A percentile compares a stretch with the other conserved stretches of the same genome.
Conservation (phyloP, 2,329 filamentous ascomycete genomes). For the Fusarium tjaetaba region DNA sequence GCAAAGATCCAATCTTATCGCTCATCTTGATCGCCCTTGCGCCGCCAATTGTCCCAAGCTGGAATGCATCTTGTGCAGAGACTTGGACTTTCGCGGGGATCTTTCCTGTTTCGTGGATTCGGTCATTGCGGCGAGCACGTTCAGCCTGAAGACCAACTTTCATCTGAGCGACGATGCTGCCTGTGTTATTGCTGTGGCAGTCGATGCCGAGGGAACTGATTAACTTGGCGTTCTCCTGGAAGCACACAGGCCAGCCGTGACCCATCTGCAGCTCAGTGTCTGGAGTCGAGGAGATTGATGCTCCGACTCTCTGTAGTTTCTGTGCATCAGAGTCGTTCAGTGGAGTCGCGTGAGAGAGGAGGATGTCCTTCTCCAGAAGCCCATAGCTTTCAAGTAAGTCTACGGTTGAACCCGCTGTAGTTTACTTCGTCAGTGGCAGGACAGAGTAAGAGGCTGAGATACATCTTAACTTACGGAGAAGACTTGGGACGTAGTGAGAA, state of each 20-base stretch:
- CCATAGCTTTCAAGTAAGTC: background rate
- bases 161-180: constrained; percentile 2
- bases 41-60: background rate
- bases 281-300: background rate
- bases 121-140: background rate
- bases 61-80: background rate
- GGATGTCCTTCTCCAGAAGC: background rate
- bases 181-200: constrained; percentile 9
- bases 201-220: constrained; percentile 2
- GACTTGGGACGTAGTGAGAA: constrained; percentile 4
- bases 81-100: background rate
- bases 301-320: background rate
- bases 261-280: constrained; percentile 17
- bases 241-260: constrained; percentile 11
- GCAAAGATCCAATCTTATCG: background rate
- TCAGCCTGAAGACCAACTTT: constrained; percentile 2
- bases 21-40: constrained; percentile 3
- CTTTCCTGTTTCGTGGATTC: background rate
- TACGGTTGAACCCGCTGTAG: background rate
- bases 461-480: background rate
- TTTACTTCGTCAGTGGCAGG: accelerated
- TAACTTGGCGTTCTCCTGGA: constrained; percentile 1
- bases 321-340: constrained; percentile 2
- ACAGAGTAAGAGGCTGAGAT: accelerated
- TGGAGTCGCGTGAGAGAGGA: constrained; percentile 4